A percentile compares a stretch with the other conserved stretches of the same genome.
Evolutionary conservation across 345 rosid species (phyloP).

Genomic region (Barbarea vulgaris): DNA sequence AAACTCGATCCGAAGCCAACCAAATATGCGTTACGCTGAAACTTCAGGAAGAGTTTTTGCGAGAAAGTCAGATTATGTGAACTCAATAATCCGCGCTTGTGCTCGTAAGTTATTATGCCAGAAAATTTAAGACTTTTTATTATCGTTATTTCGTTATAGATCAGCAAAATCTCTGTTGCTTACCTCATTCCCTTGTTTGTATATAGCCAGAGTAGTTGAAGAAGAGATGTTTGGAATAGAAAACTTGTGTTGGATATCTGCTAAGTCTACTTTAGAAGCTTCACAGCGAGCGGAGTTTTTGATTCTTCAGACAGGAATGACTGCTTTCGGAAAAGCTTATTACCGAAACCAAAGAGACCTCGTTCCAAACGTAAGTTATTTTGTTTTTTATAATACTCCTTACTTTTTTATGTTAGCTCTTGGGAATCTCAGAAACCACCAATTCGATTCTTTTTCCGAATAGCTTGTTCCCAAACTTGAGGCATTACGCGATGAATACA

Average conservation of each 20-base stretch:
- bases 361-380: slow-evolving; percentile 70
- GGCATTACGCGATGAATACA: slow-evolving; percentile 88
- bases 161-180: slow-evolving; percentile 23
- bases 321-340: slow-evolving; percentile 91
- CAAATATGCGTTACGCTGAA: slow-evolving; percentile 71
- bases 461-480: slow-evolving; percentile 94
- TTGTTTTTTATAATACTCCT: not conserved
- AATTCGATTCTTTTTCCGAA: slow-evolving; percentile 12
- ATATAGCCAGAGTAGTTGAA: slow-evolving; percentile 87
- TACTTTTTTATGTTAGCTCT: not conserved
- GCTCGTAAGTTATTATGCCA: slow-evolving; percentile 67
- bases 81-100: slow-evolving; percentile 78
- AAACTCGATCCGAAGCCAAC: slow-evolving; percentile 71
- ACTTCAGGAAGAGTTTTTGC: slow-evolving; percentile 65
- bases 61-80: slow-evolving; percentile 78
- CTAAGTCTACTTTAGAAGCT: slow-evolving; percentile 89
- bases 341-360: slow-evolving; percentile 86
- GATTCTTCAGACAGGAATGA: slow-evolving; percentile 96
- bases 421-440: not conserved
- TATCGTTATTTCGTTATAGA: not conserved
- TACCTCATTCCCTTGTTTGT: slow-evolving; percentile 36
- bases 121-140: not conserved
- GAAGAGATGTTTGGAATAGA: slow-evolving; percentile 92
- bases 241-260: slow-evolving; percentile 89
- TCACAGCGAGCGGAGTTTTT: slow-evolving; percentile 81